Evolutionary conservation across 805 yeast species (phyloP), one percentile per base, ranked within the genome.

Genomic region (Dipodascus albidus): DNA sequence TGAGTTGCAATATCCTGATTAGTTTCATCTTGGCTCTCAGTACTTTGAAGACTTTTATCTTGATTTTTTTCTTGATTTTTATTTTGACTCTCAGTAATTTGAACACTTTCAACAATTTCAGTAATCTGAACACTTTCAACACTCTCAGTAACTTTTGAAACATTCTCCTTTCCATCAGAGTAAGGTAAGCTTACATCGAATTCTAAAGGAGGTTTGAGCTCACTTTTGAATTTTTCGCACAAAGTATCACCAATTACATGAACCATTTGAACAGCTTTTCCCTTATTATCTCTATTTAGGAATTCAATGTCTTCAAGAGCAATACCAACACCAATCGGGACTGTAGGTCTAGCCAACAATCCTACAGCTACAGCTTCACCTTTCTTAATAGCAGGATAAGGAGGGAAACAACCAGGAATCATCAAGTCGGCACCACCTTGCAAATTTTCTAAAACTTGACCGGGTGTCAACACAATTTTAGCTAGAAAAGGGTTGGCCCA

Each of bases 361-460:
- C 83, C 87, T 23, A 91, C 74, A 0, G 85, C 96, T 19, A 89
- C 96, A 2, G 87, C 63, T 0, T 74, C 62, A 0, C 88, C 95
- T 49, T 67, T 68, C 2, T 57, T 60, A 3, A 77, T 71, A 0
- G 58, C 48, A 50, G 83, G 86, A 60, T 85, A 82, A 0, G 81
- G 81, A 2, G 78, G 78, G 2, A 77, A 68, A 3, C 77, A 60
- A 0, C 76, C 76, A 0, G 72, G 74, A 14, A 64, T 56, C 76
- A 72, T 72, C 54, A 72, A 65, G 56, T 73, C 76, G 0, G 98
- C 96, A 11, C 97, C 96, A 54, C 79, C 79, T 31, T 74, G 69
- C n/a, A 89, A 68, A 11, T 80, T 78, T 50, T 77, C 82, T 17
- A 91, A 74, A 1, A 91, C 96, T 59, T 76, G 79, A 11, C 78